Conservation (phyloP, 202 grass and related monocot genomes). For the Saccharum hybrid region DNA sequence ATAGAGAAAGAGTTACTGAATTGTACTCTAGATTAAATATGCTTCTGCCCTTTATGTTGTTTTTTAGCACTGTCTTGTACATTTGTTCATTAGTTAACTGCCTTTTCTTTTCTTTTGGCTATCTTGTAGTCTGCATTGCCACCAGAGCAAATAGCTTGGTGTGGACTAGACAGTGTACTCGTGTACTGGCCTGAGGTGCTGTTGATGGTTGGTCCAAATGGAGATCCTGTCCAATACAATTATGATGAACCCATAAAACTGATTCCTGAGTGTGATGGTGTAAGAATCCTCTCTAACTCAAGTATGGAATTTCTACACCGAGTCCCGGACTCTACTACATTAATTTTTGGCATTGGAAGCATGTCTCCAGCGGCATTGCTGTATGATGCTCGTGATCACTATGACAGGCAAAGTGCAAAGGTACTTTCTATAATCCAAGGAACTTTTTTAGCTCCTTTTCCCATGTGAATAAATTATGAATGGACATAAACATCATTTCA, state of each 20-base stretch:
- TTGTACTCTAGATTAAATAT: not conserved
- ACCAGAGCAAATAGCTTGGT: slow-evolving; percentile 98
- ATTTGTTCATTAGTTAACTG: slow-evolving; percentile 17
- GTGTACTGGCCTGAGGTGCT: slow-evolving; percentile 90
- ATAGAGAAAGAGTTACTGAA: slow-evolving; percentile 13
- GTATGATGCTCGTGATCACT: slow-evolving; percentile 97
- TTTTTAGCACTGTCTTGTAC: slow-evolving; percentile 1
- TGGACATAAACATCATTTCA: slow-evolving; percentile 7
- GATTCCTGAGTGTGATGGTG: slow-evolving; percentile 94
- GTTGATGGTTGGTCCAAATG: slow-evolving; percentile 88
- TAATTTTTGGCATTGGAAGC: slow-evolving; percentile 92
- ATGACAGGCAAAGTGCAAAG: slow-evolving; percentile 95
- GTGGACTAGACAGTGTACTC: slow-evolving; percentile 87
- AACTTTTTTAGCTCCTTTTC: slow-evolving; percentile 34
- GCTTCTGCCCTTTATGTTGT: not conserved
- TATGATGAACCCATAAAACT: slow-evolving; percentile 95
- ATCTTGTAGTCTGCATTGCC: slow-evolving; percentile 83
- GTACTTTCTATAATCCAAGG: slow-evolving; percentile 47
- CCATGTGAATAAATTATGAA: slow-evolving; percentile 7
- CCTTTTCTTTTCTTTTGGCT: slow-evolving; percentile 7
- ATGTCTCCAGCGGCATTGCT: slow-evolving; percentile 91
- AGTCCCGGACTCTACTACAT: slow-evolving; percentile 88
- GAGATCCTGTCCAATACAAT: slow-evolving; percentile 83
- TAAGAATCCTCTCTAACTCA: slow-evolving; percentile 95
- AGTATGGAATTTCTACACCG: slow-evolving; percentile 97